Evolutionary conservation across 2,329 filamentous ascomycete species (phyloP).

Genomic region (Aureobasidium melanogenum): DNA sequence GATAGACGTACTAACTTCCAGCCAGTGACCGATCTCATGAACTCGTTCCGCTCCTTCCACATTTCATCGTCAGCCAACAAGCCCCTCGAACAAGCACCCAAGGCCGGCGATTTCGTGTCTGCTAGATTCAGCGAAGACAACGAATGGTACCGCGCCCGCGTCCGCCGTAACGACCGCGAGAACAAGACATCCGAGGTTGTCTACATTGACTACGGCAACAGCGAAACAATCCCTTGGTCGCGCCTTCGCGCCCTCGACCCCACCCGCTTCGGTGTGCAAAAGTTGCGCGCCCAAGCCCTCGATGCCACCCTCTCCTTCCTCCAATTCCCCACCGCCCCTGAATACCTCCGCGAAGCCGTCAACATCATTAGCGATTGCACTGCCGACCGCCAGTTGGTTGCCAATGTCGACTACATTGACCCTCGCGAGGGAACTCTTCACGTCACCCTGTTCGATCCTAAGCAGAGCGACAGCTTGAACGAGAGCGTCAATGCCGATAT

Average conservation of each 20-base stretch:
- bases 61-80: conserved; percentile 71
- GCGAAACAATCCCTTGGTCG: conserved; percentile 78
- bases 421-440: conserved; percentile 71
- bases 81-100: conserved; percentile 65
- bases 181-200: conserved; percentile 82
- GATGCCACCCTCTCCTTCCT: conserved; percentile 83
- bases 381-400: conserved; percentile 65
- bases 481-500: conserved; percentile 88
- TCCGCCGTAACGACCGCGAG: conserved; percentile 86
- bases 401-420: conserved; percentile 79
- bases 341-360: conserved; percentile 78
- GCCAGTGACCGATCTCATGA: conserved; percentile 72
- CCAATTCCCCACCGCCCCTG: conserved; percentile 71
- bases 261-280: conserved; percentile 68
- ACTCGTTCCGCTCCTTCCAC: conserved; percentile 84
- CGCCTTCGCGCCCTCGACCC: conserved; percentile 72
- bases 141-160: conserved; percentile 88
- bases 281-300: conserved; percentile 76
- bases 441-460: conserved; percentile 79
- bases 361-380: conserved; percentile 66
- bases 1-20: background rate
- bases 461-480: conserved; percentile 50
- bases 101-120: conserved; percentile 83
- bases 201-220: conserved; percentile 96
- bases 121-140: conserved; percentile 84